Evolutionary conservation across 228 moss, liverwort and hornwort species (phyloP), one percentile per base, ranked within the genome.

Genomic region (Sphagnum magellanicum): DNA sequence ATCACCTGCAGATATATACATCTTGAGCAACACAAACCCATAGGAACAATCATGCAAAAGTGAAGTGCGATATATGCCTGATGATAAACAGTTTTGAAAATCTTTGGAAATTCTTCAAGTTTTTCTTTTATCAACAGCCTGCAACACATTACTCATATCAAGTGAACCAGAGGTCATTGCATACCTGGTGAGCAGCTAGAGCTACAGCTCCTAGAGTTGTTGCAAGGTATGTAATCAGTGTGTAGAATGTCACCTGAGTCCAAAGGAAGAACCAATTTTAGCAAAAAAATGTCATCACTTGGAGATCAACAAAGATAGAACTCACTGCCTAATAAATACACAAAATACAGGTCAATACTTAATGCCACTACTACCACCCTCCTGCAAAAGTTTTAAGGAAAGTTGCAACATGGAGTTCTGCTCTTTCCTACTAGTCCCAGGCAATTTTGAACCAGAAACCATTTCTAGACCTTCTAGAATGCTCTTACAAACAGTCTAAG

Each of bases 151-250:
- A 7, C n/a, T 6, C n/a, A 6, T 66, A 13, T 17, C n/a, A 10
- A 58, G 14, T 68, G 11, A 49, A 9, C 51, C 46, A 14, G 13
- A 46, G 7, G 51, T 51, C 65, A 70, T 55, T 6, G 51, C 60
- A 51, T 76, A 91, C 89, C 87, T 95, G 90, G 75, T 95, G 92
- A 14, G 92, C 92, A 65, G 79, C 92, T 65, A 92, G 84, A 53
- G 89, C 90, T 61, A 82, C 74, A 64, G 92, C 77, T 78, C 95
- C 95, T 48, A 92, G 65, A 63, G 87, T 87, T 49, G 92, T 95
- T 0, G 95, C 92, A 68, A 92, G 82, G 71, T 84, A 95, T 48
- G 95, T 95, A 10, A 95, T 92, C 50, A 92, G 51, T 48, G 95
- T 92, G 70, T 95, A 95, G 68, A 95, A 95, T 58, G 79, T 71